A percentile compares a stretch with the other conserved stretches of the same genome.
These are phyloP conservation scores for Carex pumila DNA, from an alignment of 176 grass and related monocot genomes.

Conservation along the genomic window DNA sequence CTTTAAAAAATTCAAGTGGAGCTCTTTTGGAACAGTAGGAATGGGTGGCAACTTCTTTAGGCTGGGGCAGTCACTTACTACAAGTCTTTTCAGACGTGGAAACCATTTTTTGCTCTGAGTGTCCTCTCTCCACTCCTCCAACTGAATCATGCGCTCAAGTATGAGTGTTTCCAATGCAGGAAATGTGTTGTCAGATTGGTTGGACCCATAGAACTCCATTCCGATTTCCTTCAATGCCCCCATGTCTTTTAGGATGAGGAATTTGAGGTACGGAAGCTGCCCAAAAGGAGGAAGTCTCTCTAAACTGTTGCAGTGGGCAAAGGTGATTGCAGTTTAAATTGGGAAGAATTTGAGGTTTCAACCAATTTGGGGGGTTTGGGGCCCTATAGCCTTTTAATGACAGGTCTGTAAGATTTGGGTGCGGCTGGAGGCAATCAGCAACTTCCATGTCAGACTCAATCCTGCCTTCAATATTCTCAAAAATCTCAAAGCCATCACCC, in stretches of 20 bases:
- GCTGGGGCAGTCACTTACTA: background rate
- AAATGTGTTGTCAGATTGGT: background rate
- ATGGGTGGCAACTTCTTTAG: conserved; percentile 12
- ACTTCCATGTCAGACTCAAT: background rate
- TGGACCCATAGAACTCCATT: background rate
- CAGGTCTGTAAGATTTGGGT: background rate
- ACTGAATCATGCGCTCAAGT: background rate
- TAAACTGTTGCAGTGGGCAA: background rate
- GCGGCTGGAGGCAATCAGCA: conserved; percentile 23
- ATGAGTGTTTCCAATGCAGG: conserved; percentile 2
- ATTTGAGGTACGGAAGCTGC: background rate
- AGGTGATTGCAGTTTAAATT: conserved; percentile 5
- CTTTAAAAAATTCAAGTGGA: background rate
- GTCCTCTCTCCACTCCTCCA: conserved; percentile 14
- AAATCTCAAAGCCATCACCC: background rate
- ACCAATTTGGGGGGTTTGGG: conserved; percentile 5
- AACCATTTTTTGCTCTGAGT: background rate
- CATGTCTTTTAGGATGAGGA: background rate
- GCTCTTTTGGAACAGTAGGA: background rate
- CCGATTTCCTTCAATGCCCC: background rate
- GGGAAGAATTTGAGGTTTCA: conserved; percentile 6
- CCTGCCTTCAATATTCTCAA: background rate
- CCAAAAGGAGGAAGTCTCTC: conserved; percentile 13
- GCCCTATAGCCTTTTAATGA: conserved; percentile 3
- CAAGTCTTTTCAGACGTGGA: conserved; percentile 1